Evolutionary conservation across 768 basidiomycete species (phyloP).

Genomic region (Pilatotrama ljubarskyi): DNA sequence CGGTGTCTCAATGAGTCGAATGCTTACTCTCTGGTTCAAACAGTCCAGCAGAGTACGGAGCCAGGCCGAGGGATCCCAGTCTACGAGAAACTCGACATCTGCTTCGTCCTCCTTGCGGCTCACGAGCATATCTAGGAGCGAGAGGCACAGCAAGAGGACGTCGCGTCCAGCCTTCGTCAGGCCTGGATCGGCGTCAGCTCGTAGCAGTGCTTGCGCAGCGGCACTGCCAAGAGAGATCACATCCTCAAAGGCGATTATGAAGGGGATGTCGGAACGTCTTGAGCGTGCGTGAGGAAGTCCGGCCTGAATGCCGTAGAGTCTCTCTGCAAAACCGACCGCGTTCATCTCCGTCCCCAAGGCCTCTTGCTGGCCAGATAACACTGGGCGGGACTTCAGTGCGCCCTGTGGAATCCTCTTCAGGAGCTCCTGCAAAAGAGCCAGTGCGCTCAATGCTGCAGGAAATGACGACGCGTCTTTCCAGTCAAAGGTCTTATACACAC

Average conservation of each 20-base stretch:
- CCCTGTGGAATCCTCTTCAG: conserved; percentile 20
- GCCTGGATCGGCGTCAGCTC: conserved; percentile 33
- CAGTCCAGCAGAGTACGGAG: conserved; percentile 50
- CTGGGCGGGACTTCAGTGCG: conserved; percentile 23
- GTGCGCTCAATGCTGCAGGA: conserved; percentile 4
- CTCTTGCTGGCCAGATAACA: conserved; percentile 1
- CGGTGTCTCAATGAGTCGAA: not conserved
- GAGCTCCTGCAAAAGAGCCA: conserved; percentile 26
- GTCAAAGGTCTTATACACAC: not conserved
- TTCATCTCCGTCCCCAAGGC: not conserved
- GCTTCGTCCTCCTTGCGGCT: conserved; percentile 39
- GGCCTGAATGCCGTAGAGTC: conserved; percentile 54
- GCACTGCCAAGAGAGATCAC: conserved; percentile 31
- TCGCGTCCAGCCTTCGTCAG: conserved; percentile 39
- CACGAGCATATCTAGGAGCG: conserved; percentile 52
- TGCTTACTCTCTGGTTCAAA: conserved; percentile 56
- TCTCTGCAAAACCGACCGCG: conserved; percentile 51
- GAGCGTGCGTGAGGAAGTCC: not conserved
- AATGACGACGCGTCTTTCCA: conserved; percentile 9
- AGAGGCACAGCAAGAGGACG: conserved; percentile 52
- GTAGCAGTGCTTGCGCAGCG: conserved; percentile 31
- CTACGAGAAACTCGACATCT: conserved; percentile 37
- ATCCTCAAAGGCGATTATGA: conserved; percentile 58
- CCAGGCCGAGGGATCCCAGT: conserved; percentile 72
- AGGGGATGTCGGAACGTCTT: conserved; percentile 44